Evolutionary conservation across 129 eudicot species (phyloP).

Genomic region (Flaveria bidentis): DNA sequence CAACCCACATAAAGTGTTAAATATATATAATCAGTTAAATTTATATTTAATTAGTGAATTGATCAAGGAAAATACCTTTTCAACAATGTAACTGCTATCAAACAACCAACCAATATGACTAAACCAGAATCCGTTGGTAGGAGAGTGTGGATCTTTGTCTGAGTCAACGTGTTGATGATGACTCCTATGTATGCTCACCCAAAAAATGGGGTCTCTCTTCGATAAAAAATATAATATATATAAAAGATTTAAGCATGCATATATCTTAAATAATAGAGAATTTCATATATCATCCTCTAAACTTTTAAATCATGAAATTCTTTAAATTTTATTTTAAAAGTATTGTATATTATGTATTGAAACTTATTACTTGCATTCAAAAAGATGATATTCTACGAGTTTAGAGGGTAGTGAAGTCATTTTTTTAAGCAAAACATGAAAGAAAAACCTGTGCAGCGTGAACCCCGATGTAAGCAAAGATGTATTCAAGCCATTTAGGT

Average conservation of each 20-base stretch:
- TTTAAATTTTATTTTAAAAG: too few relatives aligned
- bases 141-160: constrained; percentile 35
- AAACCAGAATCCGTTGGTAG: constrained; percentile 43
- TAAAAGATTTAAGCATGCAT: neutral
- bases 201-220: constrained; percentile 48
- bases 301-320: too few relatives aligned
- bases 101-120: constrained; percentile 48
- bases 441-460: constrained; percentile 68
- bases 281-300: too few relatives aligned
- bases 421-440: neutral
- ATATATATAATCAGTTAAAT: neutral
- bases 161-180: constrained; percentile 44
- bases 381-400: too few relatives aligned
- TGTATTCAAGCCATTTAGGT: constrained; percentile 89
- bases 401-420: too few relatives aligned
- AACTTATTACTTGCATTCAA: too few relatives aligned
- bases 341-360: too few relatives aligned
- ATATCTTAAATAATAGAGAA: too few relatives aligned
- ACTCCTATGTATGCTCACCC: constrained; percentile 53
- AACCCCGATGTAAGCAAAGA: constrained; percentile 72
- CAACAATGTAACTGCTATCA: constrained; percentile 20
- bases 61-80: constrained; percentile 8
- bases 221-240: neutral
- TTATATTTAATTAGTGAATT: neutral
- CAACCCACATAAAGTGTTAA: neutral